A percentile compares a stretch with the other conserved stretches of the same genome.
These are phyloP conservation scores for Plasmopara muralis DNA, from an alignment of 352 stramenopile genomes.

Conservation along the genomic window DNA sequence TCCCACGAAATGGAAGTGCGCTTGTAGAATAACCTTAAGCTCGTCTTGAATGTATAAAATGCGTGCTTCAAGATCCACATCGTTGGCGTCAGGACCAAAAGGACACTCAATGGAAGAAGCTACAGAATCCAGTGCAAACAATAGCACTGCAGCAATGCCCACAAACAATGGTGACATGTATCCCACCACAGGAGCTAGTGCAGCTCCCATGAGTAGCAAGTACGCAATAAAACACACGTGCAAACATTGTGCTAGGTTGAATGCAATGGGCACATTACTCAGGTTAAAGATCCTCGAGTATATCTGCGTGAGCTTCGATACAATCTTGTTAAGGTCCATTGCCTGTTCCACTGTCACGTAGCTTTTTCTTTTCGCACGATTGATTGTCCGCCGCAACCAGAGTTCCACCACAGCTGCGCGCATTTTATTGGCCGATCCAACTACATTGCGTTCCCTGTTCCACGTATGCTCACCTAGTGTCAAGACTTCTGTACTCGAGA, in stretches of 20 bases:
- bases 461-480: constrained; percentile 37
- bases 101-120: constrained; percentile 47
- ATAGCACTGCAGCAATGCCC: constrained; percentile 30
- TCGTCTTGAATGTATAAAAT: constrained; percentile 49
- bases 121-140: constrained; percentile 46
- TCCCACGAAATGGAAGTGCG: constrained; percentile 42
- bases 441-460: constrained; percentile 37
- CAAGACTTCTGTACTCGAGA: constrained; percentile 33
- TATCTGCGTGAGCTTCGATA: constrained; percentile 42
- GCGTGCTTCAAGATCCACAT: constrained; percentile 35
- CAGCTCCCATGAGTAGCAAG: constrained; percentile 31
- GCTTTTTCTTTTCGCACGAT: constrained; percentile 29
- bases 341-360: constrained; percentile 39
- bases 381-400: constrained; percentile 44
- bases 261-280: constrained; percentile 40
- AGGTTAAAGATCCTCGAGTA: constrained; percentile 47
- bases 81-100: constrained; percentile 31
- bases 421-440: constrained; percentile 44
- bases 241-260: constrained; percentile 40
- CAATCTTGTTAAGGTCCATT: constrained; percentile 41
- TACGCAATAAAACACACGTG: constrained; percentile 36
- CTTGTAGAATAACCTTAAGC: constrained; percentile 44
- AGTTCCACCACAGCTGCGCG: constrained; percentile 49
- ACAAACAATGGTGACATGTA: constrained; percentile 28
- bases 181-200: constrained; percentile 13